These are phyloP conservation scores for Candida nemodendra DNA, from an alignment of 805 yeast species.

Conservation along the genomic window DNA sequence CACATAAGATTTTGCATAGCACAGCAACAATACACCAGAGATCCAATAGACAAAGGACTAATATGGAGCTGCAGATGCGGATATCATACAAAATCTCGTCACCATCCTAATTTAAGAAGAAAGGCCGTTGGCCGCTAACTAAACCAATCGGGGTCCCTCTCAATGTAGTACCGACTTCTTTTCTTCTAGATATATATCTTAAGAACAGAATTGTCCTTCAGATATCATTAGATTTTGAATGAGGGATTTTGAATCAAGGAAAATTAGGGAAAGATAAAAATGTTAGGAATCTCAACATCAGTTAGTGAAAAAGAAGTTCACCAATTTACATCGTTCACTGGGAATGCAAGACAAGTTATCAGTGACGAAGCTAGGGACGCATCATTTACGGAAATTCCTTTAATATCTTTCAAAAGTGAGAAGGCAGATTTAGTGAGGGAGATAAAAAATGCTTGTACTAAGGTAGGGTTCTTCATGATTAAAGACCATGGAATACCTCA, in stretches of 20 bases:
- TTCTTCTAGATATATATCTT: no score
- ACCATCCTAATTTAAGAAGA: no score
- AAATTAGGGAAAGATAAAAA: background rate
- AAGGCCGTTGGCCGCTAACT: no score
- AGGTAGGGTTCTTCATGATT: slow-evolving; percentile 33
- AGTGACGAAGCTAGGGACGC: slow-evolving; percentile 19
- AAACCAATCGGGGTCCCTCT: no score
- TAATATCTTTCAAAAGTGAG: slow-evolving; percentile 14
- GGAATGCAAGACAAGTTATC: slow-evolving; percentile 10
- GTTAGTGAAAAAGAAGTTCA: slow-evolving; percentile 1
- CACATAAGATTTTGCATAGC: no score
- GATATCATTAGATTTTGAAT: no score
- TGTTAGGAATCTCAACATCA: background rate
- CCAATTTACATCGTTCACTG: slow-evolving; percentile 19
- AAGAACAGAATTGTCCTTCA: no score
- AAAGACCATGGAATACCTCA: slow-evolving; percentile 31
- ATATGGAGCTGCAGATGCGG: no score
- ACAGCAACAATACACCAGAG: no score
- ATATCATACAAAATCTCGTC: no score
- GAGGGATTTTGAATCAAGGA: background rate
- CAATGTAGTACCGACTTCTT: no score
- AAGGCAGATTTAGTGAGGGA: slow-evolving; percentile 10
- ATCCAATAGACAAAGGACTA: no score
- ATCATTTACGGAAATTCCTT: slow-evolving; percentile 16
- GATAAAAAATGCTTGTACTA: slow-evolving; percentile 17